Evolutionary conservation across 495 filamentous ascomycete species (phyloP), one percentile per base, ranked within the genome.

Genomic region (Tuber calosporum): DNA sequence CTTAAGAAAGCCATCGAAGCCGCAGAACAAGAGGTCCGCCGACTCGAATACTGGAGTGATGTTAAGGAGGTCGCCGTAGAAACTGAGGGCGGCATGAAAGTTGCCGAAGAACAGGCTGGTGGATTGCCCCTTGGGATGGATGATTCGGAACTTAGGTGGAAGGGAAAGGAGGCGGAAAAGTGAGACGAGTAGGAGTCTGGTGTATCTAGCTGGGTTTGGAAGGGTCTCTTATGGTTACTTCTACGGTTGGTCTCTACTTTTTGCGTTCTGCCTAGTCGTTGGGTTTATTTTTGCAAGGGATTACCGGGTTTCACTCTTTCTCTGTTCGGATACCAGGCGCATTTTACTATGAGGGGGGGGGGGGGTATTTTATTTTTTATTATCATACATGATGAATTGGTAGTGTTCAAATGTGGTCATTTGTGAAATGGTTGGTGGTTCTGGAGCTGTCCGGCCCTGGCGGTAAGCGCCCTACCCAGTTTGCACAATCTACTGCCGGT

Each of bases 21-120:
- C 48, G 91, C 91, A 0, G 90, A 92, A 70, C 86, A 87, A 68
- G 88, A 92, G 71, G 89, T 91, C 42, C 86, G 86, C 76, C 85
- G 82, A 73, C 83, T 92, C 36, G 89, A 92, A 77, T 93, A 89
- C 80, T 93, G 91, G 91, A 90, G 87, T 76, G 91, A 93, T 74
- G 86, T 91, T 74, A 90, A 88, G 73, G 86, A 83, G 48, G 86
- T 91, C 82, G 87, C 86, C 2, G 11, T 43, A 7, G 83, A 84
- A 58, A 82, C 84, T 36, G 89, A 89, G 8, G 83, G 86, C 37
- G 85, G 85, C 0, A 81, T 81, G 45, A 83, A 83, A 15, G 86
- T 83, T 1, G 84, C 84, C 2, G 85, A 86, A 34, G 42, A 74
- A 19, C 43, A 66, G 42, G 36, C 67, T 13, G 74, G 70, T n/a